A percentile compares a stretch with the other conserved stretches of the same genome.
Conservation (phyloP, 2,329 filamentous ascomycete species). For the Stenocarpella maydis region DNA sequence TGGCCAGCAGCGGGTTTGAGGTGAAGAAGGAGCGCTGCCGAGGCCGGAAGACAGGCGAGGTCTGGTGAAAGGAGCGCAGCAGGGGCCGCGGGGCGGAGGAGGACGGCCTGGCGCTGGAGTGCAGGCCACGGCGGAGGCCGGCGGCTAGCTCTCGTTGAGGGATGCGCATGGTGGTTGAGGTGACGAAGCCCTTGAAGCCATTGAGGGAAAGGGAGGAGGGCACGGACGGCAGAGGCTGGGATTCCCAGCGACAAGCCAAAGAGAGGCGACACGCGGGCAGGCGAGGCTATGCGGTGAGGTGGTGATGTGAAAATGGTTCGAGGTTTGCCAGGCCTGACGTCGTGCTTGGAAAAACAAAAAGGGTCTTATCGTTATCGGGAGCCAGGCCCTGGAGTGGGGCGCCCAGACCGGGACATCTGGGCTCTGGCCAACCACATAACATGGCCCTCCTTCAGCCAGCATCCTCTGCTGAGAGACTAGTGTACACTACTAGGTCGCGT, state of each 20-base stretch:
- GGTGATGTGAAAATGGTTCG: neutral
- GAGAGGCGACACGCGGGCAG: neutral
- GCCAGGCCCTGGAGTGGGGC: neutral
- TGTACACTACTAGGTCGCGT: too few relatives aligned
- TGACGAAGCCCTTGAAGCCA: slow-evolving; percentile 24
- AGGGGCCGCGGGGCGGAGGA: slow-evolving; percentile 41
- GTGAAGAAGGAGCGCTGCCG: slow-evolving; percentile 72
- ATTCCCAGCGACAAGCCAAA: neutral
- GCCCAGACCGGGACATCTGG: too few relatives aligned
- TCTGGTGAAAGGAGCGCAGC: slow-evolving; percentile 56
- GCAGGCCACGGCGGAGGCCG: slow-evolving; percentile 37
- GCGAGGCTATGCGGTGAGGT: neutral
- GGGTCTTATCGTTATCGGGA: slow-evolving; percentile 23
- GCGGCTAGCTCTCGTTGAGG: slow-evolving; percentile 32
- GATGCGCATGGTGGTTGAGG: slow-evolving; percentile 31
- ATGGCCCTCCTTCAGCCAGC: neutral
- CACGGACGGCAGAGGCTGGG: neutral
- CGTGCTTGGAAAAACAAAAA: neutral
- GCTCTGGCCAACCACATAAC: slow-evolving; percentile 13
- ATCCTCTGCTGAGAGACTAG: too few relatives aligned
- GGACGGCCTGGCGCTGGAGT: slow-evolving; percentile 37
- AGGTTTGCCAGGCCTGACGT: slow-evolving; percentile 11
- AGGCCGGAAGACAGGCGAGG: slow-evolving; percentile 52
- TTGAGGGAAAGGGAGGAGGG: slow-evolving; percentile 8
- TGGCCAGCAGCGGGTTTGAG: slow-evolving; percentile 65